Evolutionary conservation across 2,329 filamentous ascomycete species (phyloP).

Genomic region (Grosmannia penicillata): DNA sequence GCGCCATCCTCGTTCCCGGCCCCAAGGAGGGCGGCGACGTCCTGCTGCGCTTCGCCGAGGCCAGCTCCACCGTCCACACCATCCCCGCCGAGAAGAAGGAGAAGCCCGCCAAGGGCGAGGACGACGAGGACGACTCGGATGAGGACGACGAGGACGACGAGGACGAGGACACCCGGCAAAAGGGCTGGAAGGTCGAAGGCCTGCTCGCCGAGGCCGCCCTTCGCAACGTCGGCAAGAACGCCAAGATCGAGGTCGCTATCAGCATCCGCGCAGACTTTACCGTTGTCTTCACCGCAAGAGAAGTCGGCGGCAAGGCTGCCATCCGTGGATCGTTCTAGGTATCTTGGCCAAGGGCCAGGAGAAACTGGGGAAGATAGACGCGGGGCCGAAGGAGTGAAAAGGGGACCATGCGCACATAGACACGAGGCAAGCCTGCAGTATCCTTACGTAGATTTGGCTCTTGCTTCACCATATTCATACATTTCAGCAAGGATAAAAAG

Average conservation of each 20-base stretch:
- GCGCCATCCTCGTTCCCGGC: constrained; percentile 63
- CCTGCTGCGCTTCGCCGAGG: constrained; percentile 77
- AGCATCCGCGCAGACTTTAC: constrained; percentile 70
- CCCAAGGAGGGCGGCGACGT: constrained; percentile 77
- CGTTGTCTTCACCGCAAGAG: constrained; percentile 67
- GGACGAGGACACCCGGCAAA: constrained; percentile 74
- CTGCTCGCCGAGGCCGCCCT: constrained; percentile 76
- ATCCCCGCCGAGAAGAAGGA: constrained; percentile 90
- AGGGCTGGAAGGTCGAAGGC: constrained; percentile 79
- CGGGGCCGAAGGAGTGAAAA: too few relatives aligned
- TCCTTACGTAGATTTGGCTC: too few relatives aligned
- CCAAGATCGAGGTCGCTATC: constrained; percentile 87
- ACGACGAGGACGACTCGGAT: constrained; percentile 46
- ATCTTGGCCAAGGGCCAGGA: background rate
- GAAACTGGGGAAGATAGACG: background rate
- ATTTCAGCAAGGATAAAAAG: too few relatives aligned
- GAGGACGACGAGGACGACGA: constrained; percentile 64
- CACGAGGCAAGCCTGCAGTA: too few relatives aligned
- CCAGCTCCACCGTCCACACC: constrained; percentile 45
- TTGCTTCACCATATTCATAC: too few relatives aligned
- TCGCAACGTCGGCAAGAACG: constrained; percentile 69
- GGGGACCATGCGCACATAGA: too few relatives aligned
- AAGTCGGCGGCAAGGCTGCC: constrained; percentile 77
- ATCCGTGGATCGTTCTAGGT: constrained; percentile 41
- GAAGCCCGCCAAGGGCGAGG: constrained; percentile 44